A percentile compares a stretch with the other conserved stretches of the same genome.
Conservation (phyloP, 345 rosid genomes). For the Draba incana region DNA sequence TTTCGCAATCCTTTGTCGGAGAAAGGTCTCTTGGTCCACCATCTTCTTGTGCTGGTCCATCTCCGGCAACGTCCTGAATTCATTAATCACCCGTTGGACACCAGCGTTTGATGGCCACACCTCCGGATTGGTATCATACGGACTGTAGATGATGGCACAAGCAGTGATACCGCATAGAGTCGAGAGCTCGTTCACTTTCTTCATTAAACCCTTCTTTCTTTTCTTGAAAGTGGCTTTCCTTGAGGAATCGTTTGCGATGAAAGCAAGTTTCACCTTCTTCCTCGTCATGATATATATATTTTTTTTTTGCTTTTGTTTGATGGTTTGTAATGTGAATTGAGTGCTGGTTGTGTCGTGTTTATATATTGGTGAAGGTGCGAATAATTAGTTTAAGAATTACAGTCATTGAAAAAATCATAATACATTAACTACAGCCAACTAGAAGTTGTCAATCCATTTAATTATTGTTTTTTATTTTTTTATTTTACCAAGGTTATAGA, state of each 20-base stretch:
- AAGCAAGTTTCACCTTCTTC: constrained; percentile 45
- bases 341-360: not conserved
- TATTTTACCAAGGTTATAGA: not conserved
- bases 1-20: constrained; percentile 34
- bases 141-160: constrained; percentile 40
- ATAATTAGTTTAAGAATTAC: not conserved
- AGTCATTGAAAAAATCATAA: not conserved
- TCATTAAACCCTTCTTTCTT: constrained; percentile 42
- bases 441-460: not conserved
- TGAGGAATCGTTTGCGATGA: constrained; percentile 36
- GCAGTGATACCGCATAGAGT: constrained; percentile 40
- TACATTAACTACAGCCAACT: not conserved
- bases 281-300: constrained; percentile 31
- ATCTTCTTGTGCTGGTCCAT: constrained; percentile 45
- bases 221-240: constrained; percentile 40
- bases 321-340: constrained; percentile 3
- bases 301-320: not conserved
- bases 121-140: constrained; percentile 35
- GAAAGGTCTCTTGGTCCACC: constrained; percentile 42
- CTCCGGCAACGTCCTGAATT: constrained; percentile 29
- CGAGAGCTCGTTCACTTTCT: constrained; percentile 40
- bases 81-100: constrained; percentile 35
- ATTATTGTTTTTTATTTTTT: not conserved
- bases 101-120: constrained; percentile 40
- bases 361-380: constrained; percentile 14